These are phyloP conservation scores for Penicillium silybi DNA, from an alignment of 495 filamentous ascomycete species.

Conservation along the genomic window DNA sequence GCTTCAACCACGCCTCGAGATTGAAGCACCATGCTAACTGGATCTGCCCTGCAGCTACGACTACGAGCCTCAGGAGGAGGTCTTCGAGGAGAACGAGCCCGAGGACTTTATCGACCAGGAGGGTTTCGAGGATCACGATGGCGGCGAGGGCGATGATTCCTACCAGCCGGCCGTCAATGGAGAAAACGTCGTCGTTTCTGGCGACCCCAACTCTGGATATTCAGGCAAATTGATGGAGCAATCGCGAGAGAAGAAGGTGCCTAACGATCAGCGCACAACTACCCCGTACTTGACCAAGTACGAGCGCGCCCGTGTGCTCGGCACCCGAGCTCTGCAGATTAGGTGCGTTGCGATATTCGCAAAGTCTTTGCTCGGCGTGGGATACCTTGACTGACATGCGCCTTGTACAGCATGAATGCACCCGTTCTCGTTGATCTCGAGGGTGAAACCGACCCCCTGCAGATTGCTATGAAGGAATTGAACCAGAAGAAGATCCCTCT, in stretches of 20 bases:
- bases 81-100: constrained; percentile 63
- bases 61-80: constrained; percentile 56
- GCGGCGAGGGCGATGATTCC: constrained; percentile 48
- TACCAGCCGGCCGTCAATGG: constrained; percentile 46
- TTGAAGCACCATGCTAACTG: constrained; percentile 11
- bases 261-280: constrained; percentile 81
- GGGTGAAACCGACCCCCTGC: constrained; percentile 94
- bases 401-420: constrained; percentile 77
- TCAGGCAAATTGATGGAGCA: constrained; percentile 54
- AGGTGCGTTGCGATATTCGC: constrained; percentile 58
- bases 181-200: constrained; percentile 63
- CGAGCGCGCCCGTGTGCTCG: constrained; percentile 87
- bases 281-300: constrained; percentile 99
- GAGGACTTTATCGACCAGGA: constrained; percentile 51
- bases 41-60: constrained; percentile 37
- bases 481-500: constrained; percentile 97
- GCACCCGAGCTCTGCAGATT: constrained; percentile 91
- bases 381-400: constrained; percentile 5
- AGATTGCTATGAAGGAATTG: constrained; percentile 96
- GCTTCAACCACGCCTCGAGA: constrained; percentile 1
- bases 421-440: constrained; percentile 95
- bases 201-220: constrained; percentile 67
- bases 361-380: background rate
- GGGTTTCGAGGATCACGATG: constrained; percentile 35
- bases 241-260: constrained; percentile 82